Conservation (phyloP, 208 protist species). For the Crithidia bombi region DNA sequence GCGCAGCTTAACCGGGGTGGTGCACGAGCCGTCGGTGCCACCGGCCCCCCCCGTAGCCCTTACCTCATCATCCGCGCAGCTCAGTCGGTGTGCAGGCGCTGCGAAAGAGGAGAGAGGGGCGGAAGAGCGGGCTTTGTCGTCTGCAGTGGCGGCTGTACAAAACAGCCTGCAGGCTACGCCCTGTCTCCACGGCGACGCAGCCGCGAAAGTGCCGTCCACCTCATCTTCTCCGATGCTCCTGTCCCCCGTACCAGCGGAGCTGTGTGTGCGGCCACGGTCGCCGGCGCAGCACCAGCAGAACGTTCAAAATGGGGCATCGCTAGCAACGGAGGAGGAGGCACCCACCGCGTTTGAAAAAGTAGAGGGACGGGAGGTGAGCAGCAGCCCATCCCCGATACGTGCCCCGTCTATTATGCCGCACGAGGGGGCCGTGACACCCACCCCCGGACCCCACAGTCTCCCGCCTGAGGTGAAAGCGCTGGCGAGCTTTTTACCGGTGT, state of each 20-base stretch:
- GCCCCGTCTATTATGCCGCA: neutral
- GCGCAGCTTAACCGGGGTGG: neutral
- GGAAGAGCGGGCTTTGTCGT: neutral
- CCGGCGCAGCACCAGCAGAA: neutral
- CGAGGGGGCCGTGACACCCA: neutral
- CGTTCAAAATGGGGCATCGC: too few species aligned
- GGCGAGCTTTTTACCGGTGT: neutral
- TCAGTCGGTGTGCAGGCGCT: neutral
- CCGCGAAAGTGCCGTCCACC: neutral
- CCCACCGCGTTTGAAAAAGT: neutral
- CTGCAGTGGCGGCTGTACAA: neutral
- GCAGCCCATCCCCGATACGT: neutral
- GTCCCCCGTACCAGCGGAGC: neutral
- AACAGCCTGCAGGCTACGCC: neutral
- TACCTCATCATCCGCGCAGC: neutral
- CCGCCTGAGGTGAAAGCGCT: neutral
- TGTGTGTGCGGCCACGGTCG: neutral
- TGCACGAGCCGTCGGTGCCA: neutral
- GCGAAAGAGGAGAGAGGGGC: neutral
- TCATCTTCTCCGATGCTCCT: constrained; percentile 1
- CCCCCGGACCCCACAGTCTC: neutral
- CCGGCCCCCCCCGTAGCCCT: neutral
- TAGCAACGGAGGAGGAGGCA: neutral
- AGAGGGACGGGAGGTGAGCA: neutral
- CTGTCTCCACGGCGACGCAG: neutral